Base-by-base conservation (phyloP, 2,329 filamentous ascomycete genomes). In the Claviceps pazoutovae region DNA sequence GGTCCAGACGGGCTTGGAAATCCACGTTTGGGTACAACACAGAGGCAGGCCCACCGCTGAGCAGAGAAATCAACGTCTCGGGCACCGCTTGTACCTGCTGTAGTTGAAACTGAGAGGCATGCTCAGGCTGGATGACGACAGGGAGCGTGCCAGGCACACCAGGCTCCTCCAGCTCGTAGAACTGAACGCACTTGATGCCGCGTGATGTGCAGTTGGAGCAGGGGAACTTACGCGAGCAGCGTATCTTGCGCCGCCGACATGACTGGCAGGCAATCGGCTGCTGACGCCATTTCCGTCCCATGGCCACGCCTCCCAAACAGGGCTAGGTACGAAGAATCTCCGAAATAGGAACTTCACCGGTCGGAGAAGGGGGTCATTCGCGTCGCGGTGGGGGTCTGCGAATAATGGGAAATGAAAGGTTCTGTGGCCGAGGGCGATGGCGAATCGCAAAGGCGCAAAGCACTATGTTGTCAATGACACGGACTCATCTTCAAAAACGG, bases 191-290 rank as follows among this genome's bases (percentile, higher is more conserved):
- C 30, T 55, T 52, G 17, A 64, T 51, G 54, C 62, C 63, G 51
- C 64, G 61, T 47, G 58, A 59, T 46, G 59, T 60, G 55, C 64
- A 66, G 57, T 66, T 66, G 34, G 58, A 57, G 55, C 64, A 66
- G 2, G 64, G 64, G 43, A 65, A 64, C 45, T 61, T 56, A 47
- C 64, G 60, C 43, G 62, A 64, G 54, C 64, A 66, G 38, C 63
- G 59, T 44, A 66, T 55, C 55, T 66, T 66, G 51, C 61, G 62
- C 36, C 58, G 54, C 39, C 63, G 58, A 51, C 63, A 65, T 41
- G 64, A 62, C 51, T 62, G 59, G 46, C 63, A 65, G 23, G 63
- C 65, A 41, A 65, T 58, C 42, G 63, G 62, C n/a, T 61, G 59
- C 50, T 62, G 60, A 44, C 62, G 62, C 52, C 60, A 57, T 54